A percentile compares a stretch with the other conserved stretches of the same genome.
phyloP scores from a whole-genome alignment of 2,329 filamentous ascomycete genomes.

The Zymoseptoria pseudotritici region DNA sequence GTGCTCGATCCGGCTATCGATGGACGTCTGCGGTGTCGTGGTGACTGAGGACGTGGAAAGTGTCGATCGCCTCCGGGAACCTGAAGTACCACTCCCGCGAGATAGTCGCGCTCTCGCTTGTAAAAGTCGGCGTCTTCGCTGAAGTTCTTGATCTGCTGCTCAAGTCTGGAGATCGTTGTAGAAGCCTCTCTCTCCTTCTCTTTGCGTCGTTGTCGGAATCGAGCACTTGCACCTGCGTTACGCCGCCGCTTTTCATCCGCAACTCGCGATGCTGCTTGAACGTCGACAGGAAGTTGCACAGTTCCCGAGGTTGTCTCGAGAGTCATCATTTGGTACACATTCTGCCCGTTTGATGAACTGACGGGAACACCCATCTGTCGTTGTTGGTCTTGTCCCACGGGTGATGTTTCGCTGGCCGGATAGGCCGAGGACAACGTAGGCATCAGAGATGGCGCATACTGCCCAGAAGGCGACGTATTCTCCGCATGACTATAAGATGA shows the following conservation, averaged over 20 bases:
- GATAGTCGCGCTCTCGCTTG: conserved; percentile 61
- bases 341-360: conserved; percentile 38
- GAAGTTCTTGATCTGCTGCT: conserved; percentile 61
- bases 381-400: conserved; percentile 17
- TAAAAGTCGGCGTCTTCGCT: conserved; percentile 66
- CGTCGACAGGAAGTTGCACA: conserved; percentile 63
- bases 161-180: conserved; percentile 60
- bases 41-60: conserved; percentile 39
- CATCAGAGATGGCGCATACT: conserved; percentile 17
- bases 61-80: conserved; percentile 47
- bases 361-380: conserved; percentile 38
- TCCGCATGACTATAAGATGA: conserved; percentile 38
- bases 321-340: conserved; percentile 48
- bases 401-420: conserved; percentile 3
- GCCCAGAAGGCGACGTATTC: conserved; percentile 28
- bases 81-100: conserved; percentile 58
- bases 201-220: conserved; percentile 74
- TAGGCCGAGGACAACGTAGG: conserved; percentile 16
- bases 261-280: conserved; percentile 71
- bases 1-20: conserved; percentile 6
- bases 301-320: conserved; percentile 45
- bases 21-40: conserved; percentile 28
- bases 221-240: conserved; percentile 77
- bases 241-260: conserved; percentile 79
- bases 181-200: conserved; percentile 70